Evolutionary conservation across 805 yeast genomes (phyloP).

Genomic region (Kluyveromyces starmeri): DNA sequence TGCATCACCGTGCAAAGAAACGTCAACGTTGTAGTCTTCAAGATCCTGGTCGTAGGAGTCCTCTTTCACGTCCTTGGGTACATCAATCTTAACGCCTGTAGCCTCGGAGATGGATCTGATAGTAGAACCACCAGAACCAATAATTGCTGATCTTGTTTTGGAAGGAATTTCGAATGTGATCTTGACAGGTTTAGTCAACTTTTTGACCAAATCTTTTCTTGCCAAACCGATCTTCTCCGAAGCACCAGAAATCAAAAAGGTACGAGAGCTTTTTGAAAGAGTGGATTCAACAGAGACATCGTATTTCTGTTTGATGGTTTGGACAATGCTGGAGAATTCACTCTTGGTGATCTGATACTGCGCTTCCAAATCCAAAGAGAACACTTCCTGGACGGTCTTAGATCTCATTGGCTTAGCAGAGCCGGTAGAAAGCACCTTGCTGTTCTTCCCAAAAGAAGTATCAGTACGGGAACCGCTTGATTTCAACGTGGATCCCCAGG

Average conservation of each 20-base stretch:
- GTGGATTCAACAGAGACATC: slow-evolving; percentile 75
- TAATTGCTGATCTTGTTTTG: slow-evolving; percentile 63
- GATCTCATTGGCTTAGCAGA: slow-evolving; percentile 43
- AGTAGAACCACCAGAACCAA: slow-evolving; percentile 80
- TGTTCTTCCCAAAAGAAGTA: slow-evolving; percentile 10
- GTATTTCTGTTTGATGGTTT: slow-evolving; percentile 45
- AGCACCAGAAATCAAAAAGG: slow-evolving; percentile 73
- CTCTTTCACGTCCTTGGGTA: slow-evolving; percentile 26
- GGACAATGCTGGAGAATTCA: slow-evolving; percentile 61
- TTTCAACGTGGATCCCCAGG: slow-evolving; percentile 31
- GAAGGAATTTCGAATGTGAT: slow-evolving; percentile 63
- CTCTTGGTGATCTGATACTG: slow-evolving; percentile 55
- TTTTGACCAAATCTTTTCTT: slow-evolving; percentile 64
- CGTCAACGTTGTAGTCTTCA: slow-evolving; percentile 49
- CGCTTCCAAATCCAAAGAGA: slow-evolving; percentile 61
- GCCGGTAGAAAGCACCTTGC: slow-evolving; percentile 29
- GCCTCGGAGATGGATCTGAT: slow-evolving; percentile 72
- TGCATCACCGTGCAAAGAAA: slow-evolving; percentile 71
- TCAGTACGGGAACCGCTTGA: slow-evolving; percentile 12
- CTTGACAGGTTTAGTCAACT: slow-evolving; percentile 65
- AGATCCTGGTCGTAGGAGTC: slow-evolving; percentile 44
- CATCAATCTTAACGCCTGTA: slow-evolving; percentile 63
- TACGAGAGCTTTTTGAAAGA: slow-evolving; percentile 67
- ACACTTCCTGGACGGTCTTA: slow-evolving; percentile 65
- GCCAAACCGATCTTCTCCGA: slow-evolving; percentile 59